Base-by-base conservation (phyloP, 768 basidiomycete genomes). In the Porphyrellus cyaneotinctus region DNA sequence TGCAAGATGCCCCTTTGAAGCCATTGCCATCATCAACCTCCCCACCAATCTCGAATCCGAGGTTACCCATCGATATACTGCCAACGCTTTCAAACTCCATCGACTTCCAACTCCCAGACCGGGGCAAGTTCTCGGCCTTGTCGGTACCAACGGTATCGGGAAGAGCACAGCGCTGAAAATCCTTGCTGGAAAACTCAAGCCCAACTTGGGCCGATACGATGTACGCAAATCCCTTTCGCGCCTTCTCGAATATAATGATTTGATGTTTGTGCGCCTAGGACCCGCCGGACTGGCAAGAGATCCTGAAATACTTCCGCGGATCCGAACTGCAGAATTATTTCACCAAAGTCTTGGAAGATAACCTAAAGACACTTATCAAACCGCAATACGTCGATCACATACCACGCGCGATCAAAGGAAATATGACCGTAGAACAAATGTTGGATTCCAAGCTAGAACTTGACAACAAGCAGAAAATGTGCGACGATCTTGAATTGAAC, bases 321-420 rank as follows among this genome's bases (percentile, higher is more conserved):
- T 97, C 95, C 7, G 97, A 98, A 73, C 80, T 99, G 23, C 97
- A 99, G 68, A 99, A 99, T 69, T 99, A 98, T 75, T 99, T 99
- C 73, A 98, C 97, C 46, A 98, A 98, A 72, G 93, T 98, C 7
- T 79, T 99, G 18, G 97, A 98, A 72, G 97, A 99, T 72, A 94
- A 99, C 66, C 76, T 98, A 67, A 98, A 97, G 76, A 95, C 97
- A 2, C 82, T 99, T 56, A 98, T 98, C 70, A 99, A 99, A 73
- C 97, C 97, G 1, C 97, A 99, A 81, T 99, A 99, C 68, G 97
- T 99, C 58, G 97, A 99, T 69, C 95, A 98, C 70, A 97, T 99
- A 64, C 97, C 97, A 5, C 83, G 87, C 38, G 92, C 93, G 36
- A 91, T 99, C 78, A 95, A 98, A 72, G 93, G 88, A 49, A 78